Conservation (phyloP, 1,284 basidiomycete genomes). For the Ustilago loliicola region DNA sequence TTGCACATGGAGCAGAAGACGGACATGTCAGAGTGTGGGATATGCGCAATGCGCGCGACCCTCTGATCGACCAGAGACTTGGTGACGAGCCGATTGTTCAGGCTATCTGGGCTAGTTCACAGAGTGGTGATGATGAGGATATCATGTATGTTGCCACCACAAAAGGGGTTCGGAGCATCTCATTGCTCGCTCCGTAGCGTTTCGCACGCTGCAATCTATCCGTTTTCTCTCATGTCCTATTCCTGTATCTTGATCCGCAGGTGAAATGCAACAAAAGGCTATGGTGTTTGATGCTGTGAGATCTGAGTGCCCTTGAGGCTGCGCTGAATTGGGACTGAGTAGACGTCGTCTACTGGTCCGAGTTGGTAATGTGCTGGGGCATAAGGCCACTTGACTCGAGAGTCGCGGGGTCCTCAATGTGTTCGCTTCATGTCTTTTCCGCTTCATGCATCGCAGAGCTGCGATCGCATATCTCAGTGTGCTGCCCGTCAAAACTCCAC, state of each 20-base stretch:
- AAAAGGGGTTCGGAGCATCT: slow-evolving; percentile 26
- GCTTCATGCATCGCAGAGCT: not conserved
- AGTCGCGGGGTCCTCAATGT: too few species aligned
- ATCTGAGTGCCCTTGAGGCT: too few species aligned
- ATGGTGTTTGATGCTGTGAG: too few species aligned
- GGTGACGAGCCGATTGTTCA: slow-evolving; percentile 47
- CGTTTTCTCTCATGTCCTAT: not conserved
- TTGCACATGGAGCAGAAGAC: slow-evolving; percentile 47
- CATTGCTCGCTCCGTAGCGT: slow-evolving; percentile 10
- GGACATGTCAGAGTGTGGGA: slow-evolving; percentile 48
- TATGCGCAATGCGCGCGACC: slow-evolving; percentile 40
- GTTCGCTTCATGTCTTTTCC: too few species aligned
- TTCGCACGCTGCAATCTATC: not conserved
- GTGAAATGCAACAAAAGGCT: too few species aligned
- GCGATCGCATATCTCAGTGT: not conserved
- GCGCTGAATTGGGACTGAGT: too few species aligned
- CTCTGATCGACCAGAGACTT: slow-evolving; percentile 27
- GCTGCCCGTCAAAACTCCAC: not conserved
- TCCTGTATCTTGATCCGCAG: not conserved
- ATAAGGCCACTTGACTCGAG: too few species aligned
- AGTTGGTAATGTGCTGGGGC: too few species aligned
- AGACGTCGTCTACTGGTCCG: too few species aligned
- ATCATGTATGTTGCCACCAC: slow-evolving; percentile 31
- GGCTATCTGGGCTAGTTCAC: slow-evolving; percentile 32
- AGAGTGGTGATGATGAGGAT: slow-evolving; percentile 6